Evolutionary conservation across 441 rosid species (phyloP).

Genomic region (Populus hybrid): DNA sequence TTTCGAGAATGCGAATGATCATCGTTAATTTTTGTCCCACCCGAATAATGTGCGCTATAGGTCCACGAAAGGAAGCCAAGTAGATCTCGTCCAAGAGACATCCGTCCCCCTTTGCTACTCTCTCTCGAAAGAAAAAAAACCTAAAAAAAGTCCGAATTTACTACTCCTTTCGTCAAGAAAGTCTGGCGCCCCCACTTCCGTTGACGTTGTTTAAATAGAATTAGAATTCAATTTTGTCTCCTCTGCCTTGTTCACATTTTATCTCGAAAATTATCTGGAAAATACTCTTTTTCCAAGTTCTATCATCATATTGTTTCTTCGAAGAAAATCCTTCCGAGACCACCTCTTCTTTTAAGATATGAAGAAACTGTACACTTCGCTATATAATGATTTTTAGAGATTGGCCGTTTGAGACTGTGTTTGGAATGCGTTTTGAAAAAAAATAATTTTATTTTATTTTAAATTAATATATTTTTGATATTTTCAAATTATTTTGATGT

Average conservation of each 20-base stretch:
- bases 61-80: background rate
- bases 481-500: too few species aligned
- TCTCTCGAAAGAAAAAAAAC: too few species aligned
- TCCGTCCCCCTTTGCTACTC: background rate
- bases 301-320: background rate
- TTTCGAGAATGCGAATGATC: background rate
- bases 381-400: too few species aligned
- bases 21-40: background rate
- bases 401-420: too few species aligned
- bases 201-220: background rate
- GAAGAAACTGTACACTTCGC: background rate
- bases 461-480: too few species aligned
- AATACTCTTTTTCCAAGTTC: background rate
- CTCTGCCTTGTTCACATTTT: background rate
- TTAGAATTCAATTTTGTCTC: background rate
- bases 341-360: background rate
- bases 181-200: too few species aligned
- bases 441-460: too few species aligned
- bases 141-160: background rate
- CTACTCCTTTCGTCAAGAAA: background rate
- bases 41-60: background rate
- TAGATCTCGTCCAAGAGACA: background rate
- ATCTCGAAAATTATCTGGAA: background rate
- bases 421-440: too few species aligned
- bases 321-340: background rate